Conservation (phyloP, 768 basidiomycete genomes). For the Termitomyces sp. region DNA sequence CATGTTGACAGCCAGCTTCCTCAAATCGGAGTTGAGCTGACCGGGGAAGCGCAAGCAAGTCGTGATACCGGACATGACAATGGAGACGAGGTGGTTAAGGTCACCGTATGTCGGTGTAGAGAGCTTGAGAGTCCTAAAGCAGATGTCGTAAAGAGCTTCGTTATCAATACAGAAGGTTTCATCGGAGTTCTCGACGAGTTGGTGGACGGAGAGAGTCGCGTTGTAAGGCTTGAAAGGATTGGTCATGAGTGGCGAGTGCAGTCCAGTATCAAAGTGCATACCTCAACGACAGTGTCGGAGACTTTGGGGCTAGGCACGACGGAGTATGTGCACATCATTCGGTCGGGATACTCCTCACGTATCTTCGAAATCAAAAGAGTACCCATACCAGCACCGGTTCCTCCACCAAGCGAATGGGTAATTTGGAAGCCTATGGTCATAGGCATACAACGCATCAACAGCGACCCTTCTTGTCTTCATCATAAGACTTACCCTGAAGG, state of each 20-base stretch:
- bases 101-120: slow-evolving; percentile 95
- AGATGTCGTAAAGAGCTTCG: slow-evolving; percentile 98
- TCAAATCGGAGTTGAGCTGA: slow-evolving; percentile 97
- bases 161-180: slow-evolving; percentile 99
- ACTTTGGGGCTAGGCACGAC: slow-evolving; percentile 97
- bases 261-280: slow-evolving; percentile 25
- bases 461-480: slow-evolving; percentile 6
- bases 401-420: slow-evolving; percentile 97
- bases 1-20: slow-evolving; percentile 99
- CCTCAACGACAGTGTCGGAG: slow-evolving; percentile 98
- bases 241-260: background rate
- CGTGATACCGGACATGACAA: slow-evolving; percentile 98
- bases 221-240: slow-evolving; percentile 80
- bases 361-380: slow-evolving; percentile 99
- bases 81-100: slow-evolving; percentile 95
- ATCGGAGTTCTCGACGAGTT: slow-evolving; percentile 99
- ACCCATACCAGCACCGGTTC: slow-evolving; percentile 99
- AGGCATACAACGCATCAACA: slow-evolving; percentile 11
- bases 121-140: slow-evolving; percentile 97
- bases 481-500: slow-evolving; percentile 78
- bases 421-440: slow-evolving; percentile 91
- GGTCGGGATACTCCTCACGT: slow-evolving; percentile 97
- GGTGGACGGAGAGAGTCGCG: slow-evolving; percentile 96
- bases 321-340: slow-evolving; percentile 99
- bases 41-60: slow-evolving; percentile 99